These are phyloP conservation scores for Arabidopsis hybrid DNA, from an alignment of 441 rosid genomes.

Conservation along the genomic window DNA sequence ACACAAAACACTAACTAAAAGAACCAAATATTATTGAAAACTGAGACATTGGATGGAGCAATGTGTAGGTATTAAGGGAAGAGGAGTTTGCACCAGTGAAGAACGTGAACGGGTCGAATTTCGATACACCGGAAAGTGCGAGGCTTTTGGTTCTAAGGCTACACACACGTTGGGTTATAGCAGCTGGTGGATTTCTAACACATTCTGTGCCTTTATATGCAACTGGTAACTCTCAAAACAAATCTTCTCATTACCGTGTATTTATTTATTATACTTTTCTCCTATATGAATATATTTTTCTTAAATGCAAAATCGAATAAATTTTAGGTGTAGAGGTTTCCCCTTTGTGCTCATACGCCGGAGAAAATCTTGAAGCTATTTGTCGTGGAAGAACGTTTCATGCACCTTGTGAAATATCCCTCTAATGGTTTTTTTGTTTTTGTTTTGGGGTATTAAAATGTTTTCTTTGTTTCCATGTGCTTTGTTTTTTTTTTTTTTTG, in stretches of 20 bases:
- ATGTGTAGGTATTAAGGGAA: constrained; percentile 78
- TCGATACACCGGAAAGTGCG: constrained; percentile 97
- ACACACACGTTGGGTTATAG: constrained; percentile 93
- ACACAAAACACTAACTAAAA: constrained; percentile 4
- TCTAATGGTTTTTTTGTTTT: constrained; percentile 43
- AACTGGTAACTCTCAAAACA: constrained; percentile 59
- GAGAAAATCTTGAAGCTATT: constrained; percentile 92
- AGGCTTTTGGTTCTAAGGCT: constrained; percentile 83
- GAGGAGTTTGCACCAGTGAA: constrained; percentile 99
- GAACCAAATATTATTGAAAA: not conserved
- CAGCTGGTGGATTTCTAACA: constrained; percentile 97
- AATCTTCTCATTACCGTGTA: not conserved
- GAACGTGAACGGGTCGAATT: constrained; percentile 92
- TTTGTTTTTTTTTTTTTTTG: not conserved
- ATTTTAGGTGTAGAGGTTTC: constrained; percentile 87
- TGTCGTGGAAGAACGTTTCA: constrained; percentile 99
- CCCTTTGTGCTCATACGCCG: constrained; percentile 83
- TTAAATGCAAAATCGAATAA: not conserved
- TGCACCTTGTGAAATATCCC: constrained; percentile 94
- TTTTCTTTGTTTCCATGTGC: not conserved
- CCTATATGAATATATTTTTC: not conserved
- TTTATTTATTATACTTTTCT: not conserved
- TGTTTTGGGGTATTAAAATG: constrained; percentile 8
- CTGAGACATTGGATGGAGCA: not conserved
- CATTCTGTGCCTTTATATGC: constrained; percentile 95